Evolutionary conservation across 2,329 filamentous ascomycete genomes (phyloP).

Genomic region (Exserohilum rostratum): DNA sequence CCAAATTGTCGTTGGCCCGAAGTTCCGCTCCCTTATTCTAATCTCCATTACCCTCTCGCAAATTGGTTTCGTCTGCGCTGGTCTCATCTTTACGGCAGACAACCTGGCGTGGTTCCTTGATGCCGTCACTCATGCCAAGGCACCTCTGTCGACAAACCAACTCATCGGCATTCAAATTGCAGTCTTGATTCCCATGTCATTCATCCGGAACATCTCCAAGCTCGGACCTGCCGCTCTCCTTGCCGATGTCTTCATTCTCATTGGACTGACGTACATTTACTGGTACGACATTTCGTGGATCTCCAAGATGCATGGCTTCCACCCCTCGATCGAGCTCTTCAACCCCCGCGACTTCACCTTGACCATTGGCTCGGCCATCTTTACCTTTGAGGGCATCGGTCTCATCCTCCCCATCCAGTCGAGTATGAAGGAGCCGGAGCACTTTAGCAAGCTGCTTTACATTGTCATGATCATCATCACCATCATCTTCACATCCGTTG

Average conservation of each 20-base stretch:
- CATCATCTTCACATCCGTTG: conserved; percentile 73
- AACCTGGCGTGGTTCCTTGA: conserved; percentile 72
- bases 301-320: conserved; percentile 59
- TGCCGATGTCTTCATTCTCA: conserved; percentile 73
- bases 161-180: conserved; percentile 72
- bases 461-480: conserved; percentile 76
- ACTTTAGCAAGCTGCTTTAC: conserved; percentile 70
- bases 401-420: conserved; percentile 78
- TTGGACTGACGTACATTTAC: conserved; percentile 76
- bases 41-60: conserved; percentile 75
- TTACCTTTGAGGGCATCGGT: conserved; percentile 79
- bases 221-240: conserved; percentile 71
- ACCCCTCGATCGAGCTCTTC: conserved; percentile 69
- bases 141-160: conserved; percentile 60
- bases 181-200: conserved; percentile 68
- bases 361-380: conserved; percentile 75
- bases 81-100: conserved; percentile 78
- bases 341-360: conserved; percentile 72
- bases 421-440: conserved; percentile 72
- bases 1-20: conserved; percentile 60
- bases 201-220: conserved; percentile 77
- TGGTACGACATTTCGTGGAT: conserved; percentile 69
- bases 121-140: conserved; percentile 61
- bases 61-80: conserved; percentile 78
- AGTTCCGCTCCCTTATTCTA: conserved; percentile 70